Evolutionary conservation across 345 rosid genomes (phyloP).

Genomic region (Lumnitzera racemosa): DNA sequence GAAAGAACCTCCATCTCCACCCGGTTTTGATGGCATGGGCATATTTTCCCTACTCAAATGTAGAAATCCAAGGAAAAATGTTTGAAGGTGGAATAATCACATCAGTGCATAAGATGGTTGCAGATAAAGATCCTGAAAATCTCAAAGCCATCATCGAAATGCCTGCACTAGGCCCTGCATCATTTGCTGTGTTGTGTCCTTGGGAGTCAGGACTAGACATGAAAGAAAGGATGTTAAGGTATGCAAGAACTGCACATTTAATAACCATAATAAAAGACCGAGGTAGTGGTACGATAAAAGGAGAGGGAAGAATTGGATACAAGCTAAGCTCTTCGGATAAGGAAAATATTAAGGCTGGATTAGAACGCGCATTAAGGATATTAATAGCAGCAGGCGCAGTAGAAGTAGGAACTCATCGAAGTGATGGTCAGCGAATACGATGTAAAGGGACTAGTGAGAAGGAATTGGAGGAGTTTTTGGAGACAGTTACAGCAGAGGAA

Average conservation of each 20-base stretch:
- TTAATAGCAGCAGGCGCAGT: slow-evolving; percentile 63
- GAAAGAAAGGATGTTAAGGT: slow-evolving; percentile 40
- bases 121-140: slow-evolving; percentile 13
- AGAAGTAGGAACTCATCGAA: slow-evolving; percentile 57
- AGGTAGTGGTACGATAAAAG: slow-evolving; percentile 37
- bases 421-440: slow-evolving; percentile 50
- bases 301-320: slow-evolving; percentile 39
- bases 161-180: slow-evolving; percentile 43
- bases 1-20: slow-evolving; percentile 73
- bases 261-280: slow-evolving; percentile 36
- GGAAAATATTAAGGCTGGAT: slow-evolving; percentile 34
- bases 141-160: slow-evolving; percentile 49
- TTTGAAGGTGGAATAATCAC: slow-evolving; percentile 66
- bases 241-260: slow-evolving; percentile 46
- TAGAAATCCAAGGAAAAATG: slow-evolving; percentile 39
- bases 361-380: slow-evolving; percentile 42
- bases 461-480: slow-evolving; percentile 42
- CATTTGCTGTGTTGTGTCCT: slow-evolving; percentile 34
- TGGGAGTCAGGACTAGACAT: slow-evolving; percentile 59
- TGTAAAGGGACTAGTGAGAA: slow-evolving; percentile 30
- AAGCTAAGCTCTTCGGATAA: slow-evolving; percentile 23
- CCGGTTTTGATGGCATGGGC: slow-evolving; percentile 89
- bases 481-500: slow-evolving; percentile 22
- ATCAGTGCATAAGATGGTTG: slow-evolving; percentile 20
- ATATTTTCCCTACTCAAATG: slow-evolving; percentile 67